Evolutionary conservation across 495 filamentous ascomycete genomes (phyloP).

Genomic region (Penicillium canescens): DNA sequence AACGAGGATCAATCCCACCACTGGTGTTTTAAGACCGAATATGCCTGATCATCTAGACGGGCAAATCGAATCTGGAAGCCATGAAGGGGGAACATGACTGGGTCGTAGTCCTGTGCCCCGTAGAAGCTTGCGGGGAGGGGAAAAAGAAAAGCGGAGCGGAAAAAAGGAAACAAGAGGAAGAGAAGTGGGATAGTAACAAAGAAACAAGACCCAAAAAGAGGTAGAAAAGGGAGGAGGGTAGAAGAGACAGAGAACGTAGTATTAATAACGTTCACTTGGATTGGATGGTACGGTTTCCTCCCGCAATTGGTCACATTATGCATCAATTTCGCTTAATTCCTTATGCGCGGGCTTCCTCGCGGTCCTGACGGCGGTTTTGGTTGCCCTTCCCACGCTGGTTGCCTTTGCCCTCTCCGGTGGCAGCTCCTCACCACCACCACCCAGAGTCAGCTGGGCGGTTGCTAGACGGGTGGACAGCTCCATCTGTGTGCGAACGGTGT

Average conservation of each 20-base stretch:
- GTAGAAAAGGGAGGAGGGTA: constrained; percentile 20
- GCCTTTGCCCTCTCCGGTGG: constrained; percentile 37
- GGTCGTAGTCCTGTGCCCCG: neutral
- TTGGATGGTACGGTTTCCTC: constrained; percentile 12
- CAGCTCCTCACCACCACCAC: constrained; percentile 48
- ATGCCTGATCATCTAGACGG: neutral
- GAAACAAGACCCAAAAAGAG: constrained; percentile 15
- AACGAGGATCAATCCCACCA: too few relatives aligned
- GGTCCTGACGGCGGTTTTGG: constrained; percentile 43
- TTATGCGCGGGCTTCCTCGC: constrained; percentile 48
- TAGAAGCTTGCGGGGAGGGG: constrained; percentile 10
- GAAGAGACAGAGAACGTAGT: constrained; percentile 12
- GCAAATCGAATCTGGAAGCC: constrained; percentile 4
- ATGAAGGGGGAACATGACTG: constrained; percentile 6
- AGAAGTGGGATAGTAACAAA: constrained; percentile 7
- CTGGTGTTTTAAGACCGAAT: neutral
- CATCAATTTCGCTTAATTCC: constrained; percentile 21
- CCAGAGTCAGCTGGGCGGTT: constrained; percentile 73
- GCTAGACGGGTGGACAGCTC: constrained; percentile 93
- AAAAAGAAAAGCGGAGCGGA: constrained; percentile 17
- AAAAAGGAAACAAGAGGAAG: constrained; percentile 14
- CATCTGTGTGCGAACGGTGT: constrained; percentile 98
- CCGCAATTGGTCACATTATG: constrained; percentile 27
- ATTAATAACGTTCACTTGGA: constrained; percentile 16
- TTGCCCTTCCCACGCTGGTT: constrained; percentile 49